These are phyloP conservation scores for Pichia sp. DNA, from an alignment of 1,139 yeast species.

Conservation along the genomic window DNA sequence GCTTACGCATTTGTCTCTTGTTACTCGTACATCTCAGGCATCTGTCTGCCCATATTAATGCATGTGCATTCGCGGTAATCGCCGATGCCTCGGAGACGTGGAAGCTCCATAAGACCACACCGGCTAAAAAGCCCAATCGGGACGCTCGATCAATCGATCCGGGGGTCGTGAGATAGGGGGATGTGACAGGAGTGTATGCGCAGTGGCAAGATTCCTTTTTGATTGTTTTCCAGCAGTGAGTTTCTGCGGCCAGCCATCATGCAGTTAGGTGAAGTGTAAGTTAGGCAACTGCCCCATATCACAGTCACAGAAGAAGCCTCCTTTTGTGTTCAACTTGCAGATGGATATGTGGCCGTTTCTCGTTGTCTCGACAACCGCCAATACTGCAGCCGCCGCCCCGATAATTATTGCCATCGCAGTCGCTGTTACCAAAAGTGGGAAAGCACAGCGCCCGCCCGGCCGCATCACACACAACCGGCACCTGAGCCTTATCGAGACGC, in stretches of 20 bases:
- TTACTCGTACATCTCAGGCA: too few relatives aligned
- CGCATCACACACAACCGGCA: background rate
- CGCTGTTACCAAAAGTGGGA: background rate
- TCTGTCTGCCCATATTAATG: too few relatives aligned
- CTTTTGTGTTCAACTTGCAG: background rate
- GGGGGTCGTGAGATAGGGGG: too few relatives aligned
- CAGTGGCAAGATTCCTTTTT: too few relatives aligned
- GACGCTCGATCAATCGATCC: too few relatives aligned
- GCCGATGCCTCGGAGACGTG: too few relatives aligned
- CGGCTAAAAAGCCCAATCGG: too few relatives aligned
- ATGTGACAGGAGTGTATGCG: too few relatives aligned
- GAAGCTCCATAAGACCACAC: too few relatives aligned
- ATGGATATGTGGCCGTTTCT: background rate
- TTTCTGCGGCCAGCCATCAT: background rate
- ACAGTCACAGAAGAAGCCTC: background rate
- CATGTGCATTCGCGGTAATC: too few relatives aligned
- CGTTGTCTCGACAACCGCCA: background rate
- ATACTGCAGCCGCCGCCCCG: too few relatives aligned
- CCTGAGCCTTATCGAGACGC: background rate
- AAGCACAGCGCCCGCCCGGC: background rate
- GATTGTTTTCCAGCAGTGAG: background rate
- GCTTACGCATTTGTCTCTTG: too few relatives aligned
- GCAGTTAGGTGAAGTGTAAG: background rate
- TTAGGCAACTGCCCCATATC: background rate
- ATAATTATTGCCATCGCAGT: background rate